Evolutionary conservation across 1,284 basidiomycete genomes (phyloP), one percentile per base, ranked within the genome.

Genomic region (Boletus nobilissimus): DNA sequence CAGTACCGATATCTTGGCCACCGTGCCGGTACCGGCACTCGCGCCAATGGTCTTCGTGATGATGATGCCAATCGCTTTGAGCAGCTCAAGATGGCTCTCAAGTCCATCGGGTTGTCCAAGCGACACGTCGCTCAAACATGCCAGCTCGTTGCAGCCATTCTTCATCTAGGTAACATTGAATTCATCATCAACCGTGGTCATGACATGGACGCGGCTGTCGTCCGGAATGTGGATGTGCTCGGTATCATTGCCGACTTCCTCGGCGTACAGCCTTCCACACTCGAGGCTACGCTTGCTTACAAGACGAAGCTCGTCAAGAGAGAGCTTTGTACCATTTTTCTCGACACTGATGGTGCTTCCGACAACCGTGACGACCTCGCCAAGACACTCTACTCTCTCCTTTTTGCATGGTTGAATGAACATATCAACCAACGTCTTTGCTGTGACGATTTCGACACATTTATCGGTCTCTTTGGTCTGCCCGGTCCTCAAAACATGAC

Each of bases 351-450:
- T 83, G 96, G 95, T 70, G 97, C 98, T 5, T 94, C 96, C 0
- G 93, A 95, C 82, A n/a, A n/a, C n/a, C n/a, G n/a, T n/a, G n/a
- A n/a, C n/a, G n/a, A n/a, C n/a, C n/a, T n/a, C n/a, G n/a, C n/a
- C n/a, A n/a, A n/a, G n/a, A n/a, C n/a, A n/a, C n/a, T n/a, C n/a
- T n/a, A n/a, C n/a, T n/a, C n/a, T 26, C 91, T 99, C 7, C 91
- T 99, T n/a, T 99, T 99, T 84, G 94, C 96, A 3, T 99, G 97
- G 98, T 88, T 99, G 81, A 98, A 97, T 85, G 97, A 99, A 86
- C 84, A 46, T 22, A 94, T 99, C 88, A 99, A 99, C 86, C 94
- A 46, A 83, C 95, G 95, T 73, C 92, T 99, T 36, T 98, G 96
- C 89, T 92, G 93, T 65, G 96, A 98, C 70, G 96, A 97, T 83